Evolutionary conservation across 2,329 filamentous ascomycete genomes (phyloP).

Genomic region (Aspergillus sp.): DNA sequence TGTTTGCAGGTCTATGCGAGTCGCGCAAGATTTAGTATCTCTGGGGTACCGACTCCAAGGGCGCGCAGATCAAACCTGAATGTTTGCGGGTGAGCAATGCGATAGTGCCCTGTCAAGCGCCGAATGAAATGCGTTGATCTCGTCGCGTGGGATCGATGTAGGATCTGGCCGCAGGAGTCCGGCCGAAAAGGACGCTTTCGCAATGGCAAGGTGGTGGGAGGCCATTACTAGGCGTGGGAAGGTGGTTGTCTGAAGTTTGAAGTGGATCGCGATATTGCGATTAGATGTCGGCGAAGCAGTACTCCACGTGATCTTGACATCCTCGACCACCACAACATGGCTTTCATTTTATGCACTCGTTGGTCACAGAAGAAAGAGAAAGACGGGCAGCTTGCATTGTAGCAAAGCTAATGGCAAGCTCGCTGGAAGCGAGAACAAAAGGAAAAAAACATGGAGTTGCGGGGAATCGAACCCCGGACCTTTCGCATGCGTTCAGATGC

Average conservation of each 20-base stretch:
- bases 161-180: conserved; percentile 72
- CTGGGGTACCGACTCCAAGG: conserved; percentile 21
- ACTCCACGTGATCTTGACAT: neutral
- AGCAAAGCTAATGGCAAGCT: too few relatives aligned
- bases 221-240: conserved; percentile 48
- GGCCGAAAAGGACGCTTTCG: conserved; percentile 74
- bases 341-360: too few relatives aligned
- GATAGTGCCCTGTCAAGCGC: conserved; percentile 63
- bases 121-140: conserved; percentile 67
- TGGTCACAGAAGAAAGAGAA: too few relatives aligned
- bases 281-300: neutral
- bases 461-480: conserved; percentile 16
- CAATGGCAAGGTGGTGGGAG: conserved; percentile 69
- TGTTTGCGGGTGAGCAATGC: conserved; percentile 74
- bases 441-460: neutral
- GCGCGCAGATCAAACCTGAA: conserved; percentile 71
- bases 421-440: neutral
- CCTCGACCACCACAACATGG: neutral
- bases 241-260: conserved; percentile 2
- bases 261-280: neutral
- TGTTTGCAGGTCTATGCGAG: conserved; percentile 74
- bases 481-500: conserved; percentile 7
- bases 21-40: conserved; percentile 34
- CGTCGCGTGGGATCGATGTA: conserved; percentile 63
- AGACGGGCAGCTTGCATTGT: too few relatives aligned